phyloP scores from a whole-genome alignment of 768 basidiomycete genomes.

The Kwoniella heveanensis region DNA sequence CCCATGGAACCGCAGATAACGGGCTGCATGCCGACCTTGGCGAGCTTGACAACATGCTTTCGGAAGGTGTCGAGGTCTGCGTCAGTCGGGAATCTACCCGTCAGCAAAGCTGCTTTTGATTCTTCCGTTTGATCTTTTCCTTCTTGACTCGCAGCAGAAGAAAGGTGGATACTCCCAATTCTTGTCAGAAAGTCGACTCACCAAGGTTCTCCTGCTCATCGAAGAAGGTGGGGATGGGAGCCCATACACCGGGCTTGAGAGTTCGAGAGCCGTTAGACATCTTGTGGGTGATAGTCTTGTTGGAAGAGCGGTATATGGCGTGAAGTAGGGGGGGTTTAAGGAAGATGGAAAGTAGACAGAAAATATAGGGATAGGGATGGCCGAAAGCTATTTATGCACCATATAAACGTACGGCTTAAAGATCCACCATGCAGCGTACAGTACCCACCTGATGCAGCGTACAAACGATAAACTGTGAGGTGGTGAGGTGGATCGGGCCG shows the following conservation, averaged over 20 bases:
- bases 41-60: slow-evolving; percentile 67
- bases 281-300: not conserved
- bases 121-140: no score
- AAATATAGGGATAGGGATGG: not conserved
- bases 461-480: not conserved
- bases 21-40: slow-evolving; percentile 69
- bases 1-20: slow-evolving; percentile 82
- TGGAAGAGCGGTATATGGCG: not conserved
- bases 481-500: not conserved
- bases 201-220: slow-evolving; percentile 78
- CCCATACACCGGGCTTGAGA: slow-evolving; percentile 74
- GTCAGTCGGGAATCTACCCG: no score
- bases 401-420: not conserved
- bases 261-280: slow-evolving; percentile 59
- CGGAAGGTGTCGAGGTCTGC: slow-evolving; percentile 71
- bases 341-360: not conserved
- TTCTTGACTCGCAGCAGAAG: no score
- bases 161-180: slow-evolving; percentile 4
- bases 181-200: slow-evolving; percentile 57
- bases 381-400: not conserved
- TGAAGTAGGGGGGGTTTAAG: no score
- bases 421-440: not conserved
- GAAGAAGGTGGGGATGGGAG: slow-evolving; percentile 87
- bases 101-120: no score
- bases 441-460: not conserved